Evolutionary conservation across 208 protist species (phyloP).

Genomic region (Leptomonas seymouri): DNA sequence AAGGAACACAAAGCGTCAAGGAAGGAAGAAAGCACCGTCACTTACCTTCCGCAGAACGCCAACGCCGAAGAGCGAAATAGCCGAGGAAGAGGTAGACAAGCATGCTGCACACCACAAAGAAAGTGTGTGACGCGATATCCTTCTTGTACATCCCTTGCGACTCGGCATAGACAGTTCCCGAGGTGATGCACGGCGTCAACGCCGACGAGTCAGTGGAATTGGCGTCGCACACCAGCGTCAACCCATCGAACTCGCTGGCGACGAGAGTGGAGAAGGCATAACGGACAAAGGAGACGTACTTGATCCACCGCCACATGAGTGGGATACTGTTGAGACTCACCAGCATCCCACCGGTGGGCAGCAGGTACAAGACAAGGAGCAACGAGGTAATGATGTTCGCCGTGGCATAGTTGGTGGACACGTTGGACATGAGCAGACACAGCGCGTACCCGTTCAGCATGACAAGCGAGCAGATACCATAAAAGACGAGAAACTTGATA

Average conservation of each 20-base stretch:
- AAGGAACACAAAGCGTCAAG: not conserved
- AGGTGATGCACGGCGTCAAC: conserved; percentile 36
- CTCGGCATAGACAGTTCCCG: conserved; percentile 47
- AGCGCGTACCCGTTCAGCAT: conserved; percentile 72
- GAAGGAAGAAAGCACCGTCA: conserved; percentile 12
- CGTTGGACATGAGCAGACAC: conserved; percentile 68
- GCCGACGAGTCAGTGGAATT: conserved; percentile 12
- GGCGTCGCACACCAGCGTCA: conserved; percentile 42
- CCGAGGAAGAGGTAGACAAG: conserved; percentile 51
- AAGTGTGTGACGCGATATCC: conserved; percentile 32
- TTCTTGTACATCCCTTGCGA: conserved; percentile 43
- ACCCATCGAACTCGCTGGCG: conserved; percentile 76
- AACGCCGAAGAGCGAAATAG: conserved; percentile 49
- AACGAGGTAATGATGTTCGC: conserved; percentile 66
- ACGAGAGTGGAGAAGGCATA: conserved; percentile 64
- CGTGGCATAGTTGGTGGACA: conserved; percentile 55
- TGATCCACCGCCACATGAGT: conserved; percentile 73
- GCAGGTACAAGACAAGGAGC: conserved; percentile 62
- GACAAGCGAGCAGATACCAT: conserved; percentile 39
- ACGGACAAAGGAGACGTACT: conserved; percentile 74
- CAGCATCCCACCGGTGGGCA: conserved; percentile 69
- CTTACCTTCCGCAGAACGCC: conserved; percentile 32
- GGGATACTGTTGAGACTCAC: conserved; percentile 61
- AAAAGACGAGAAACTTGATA: conserved; percentile 54
- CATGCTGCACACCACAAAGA: conserved; percentile 33